phyloP scores from a whole-genome alignment of 768 basidiomycete genomes.

The Coprinopsis strossmayeri region DNA sequence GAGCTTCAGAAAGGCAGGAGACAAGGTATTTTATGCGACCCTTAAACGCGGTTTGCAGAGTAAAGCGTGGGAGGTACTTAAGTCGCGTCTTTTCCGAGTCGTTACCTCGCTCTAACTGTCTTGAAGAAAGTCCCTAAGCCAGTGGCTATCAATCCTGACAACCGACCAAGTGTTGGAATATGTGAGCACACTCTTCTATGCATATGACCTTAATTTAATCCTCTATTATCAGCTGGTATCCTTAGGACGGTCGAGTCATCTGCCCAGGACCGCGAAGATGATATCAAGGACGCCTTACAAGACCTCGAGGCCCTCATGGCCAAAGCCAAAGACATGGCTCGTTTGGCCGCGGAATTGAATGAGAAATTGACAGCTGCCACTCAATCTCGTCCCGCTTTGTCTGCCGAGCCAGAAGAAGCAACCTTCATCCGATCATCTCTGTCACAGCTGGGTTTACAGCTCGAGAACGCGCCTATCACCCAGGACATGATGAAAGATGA shows the following conservation, averaged over 20 bases:
- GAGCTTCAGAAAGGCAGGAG: slow-evolving; percentile 90
- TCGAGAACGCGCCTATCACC: slow-evolving; percentile 76
- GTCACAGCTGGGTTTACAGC: slow-evolving; percentile 80
- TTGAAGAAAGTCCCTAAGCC: too few species aligned
- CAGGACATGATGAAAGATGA: slow-evolving; percentile 86
- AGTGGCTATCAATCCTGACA: neutral
- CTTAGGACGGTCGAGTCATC: slow-evolving; percentile 67
- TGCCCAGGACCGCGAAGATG: slow-evolving; percentile 52
- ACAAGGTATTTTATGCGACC: slow-evolving; percentile 71
- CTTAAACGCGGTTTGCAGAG: slow-evolving; percentile 64
- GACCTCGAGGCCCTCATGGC: slow-evolving; percentile 90
- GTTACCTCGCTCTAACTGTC: too few species aligned
- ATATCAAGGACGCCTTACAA: slow-evolving; percentile 70
- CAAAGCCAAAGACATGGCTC: slow-evolving; percentile 90
- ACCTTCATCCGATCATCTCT: slow-evolving; percentile 86
- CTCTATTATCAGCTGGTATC: slow-evolving; percentile 73
- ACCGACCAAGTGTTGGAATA: slow-evolving; percentile 9
- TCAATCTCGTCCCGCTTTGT: too few species aligned
- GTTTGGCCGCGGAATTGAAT: slow-evolving; percentile 82
- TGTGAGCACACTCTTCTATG: slow-evolving; percentile 6
- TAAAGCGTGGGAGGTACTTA: slow-evolving; percentile 78
- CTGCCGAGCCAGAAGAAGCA: slow-evolving; percentile 76
- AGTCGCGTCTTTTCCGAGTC: neutral
- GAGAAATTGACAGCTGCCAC: slow-evolving; percentile 57
- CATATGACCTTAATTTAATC: neutral